A percentile compares a stretch with the other conserved stretches of the same genome.
phyloP scores from a whole-genome alignment of 179 eudicot species.

The Beta corolliflora region DNA sequence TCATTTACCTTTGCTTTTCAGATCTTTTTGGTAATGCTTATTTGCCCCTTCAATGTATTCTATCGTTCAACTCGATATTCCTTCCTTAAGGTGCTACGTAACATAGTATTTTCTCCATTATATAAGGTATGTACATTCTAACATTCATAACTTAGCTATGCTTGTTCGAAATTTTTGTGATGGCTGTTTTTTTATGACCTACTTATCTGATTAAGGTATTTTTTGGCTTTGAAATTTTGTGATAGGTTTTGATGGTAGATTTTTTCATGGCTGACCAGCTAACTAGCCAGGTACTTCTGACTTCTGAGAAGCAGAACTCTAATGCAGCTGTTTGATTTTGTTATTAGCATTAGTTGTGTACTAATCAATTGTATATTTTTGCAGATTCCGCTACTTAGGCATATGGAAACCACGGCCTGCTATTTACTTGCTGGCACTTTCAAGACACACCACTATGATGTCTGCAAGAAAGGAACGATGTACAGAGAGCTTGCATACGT shows the following conservation, averaged over 20 bases:
- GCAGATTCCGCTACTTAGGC: conserved; percentile 80
- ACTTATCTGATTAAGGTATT: conserved; percentile 9
- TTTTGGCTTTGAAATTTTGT: conserved; percentile 7
- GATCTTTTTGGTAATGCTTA: conserved; percentile 49
- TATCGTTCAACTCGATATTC: conserved; percentile 75
- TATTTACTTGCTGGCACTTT: conserved; percentile 74
- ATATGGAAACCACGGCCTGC: conserved; percentile 87
- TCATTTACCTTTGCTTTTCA: conserved; percentile 31
- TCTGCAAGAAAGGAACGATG: conserved; percentile 66
- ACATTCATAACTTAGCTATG: background rate
- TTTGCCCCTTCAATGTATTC: conserved; percentile 71
- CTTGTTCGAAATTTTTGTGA: background rate
- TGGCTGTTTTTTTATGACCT: background rate
- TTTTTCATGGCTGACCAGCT: conserved; percentile 99
- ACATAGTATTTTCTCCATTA: conserved; percentile 84
- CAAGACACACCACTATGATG: conserved; percentile 55
- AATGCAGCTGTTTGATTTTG: background rate
- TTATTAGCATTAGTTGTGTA: background rate
- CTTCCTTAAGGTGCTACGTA: conserved; percentile 77
- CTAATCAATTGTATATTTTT: background rate
- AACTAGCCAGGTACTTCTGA: conserved; percentile 93
- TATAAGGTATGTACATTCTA: conserved; percentile 54
- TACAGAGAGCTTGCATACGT: conserved; percentile 84
- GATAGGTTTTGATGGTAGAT: conserved; percentile 89
- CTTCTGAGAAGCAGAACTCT: background rate